Evolutionary conservation across 73 alveolate species (phyloP).

Genomic region (Loxodes magnus): DNA sequence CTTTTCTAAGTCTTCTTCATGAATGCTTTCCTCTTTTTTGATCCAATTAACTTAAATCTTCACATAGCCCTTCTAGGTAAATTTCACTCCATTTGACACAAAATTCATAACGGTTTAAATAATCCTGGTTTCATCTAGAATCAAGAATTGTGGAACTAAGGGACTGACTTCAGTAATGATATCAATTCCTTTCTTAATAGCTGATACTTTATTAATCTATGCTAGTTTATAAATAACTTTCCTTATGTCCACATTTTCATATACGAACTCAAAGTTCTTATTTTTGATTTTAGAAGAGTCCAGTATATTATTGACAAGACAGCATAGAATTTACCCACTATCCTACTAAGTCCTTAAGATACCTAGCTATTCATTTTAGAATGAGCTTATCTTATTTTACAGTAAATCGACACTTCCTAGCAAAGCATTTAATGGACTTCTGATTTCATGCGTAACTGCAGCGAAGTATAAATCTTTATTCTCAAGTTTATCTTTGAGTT

Average conservation of each 20-base stretch:
- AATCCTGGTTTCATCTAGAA: slow-evolving; percentile 16
- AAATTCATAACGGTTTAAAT: slow-evolving; percentile 31
- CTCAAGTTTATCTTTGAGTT: too few species aligned
- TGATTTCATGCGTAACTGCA: slow-evolving; percentile 40
- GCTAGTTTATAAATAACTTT: slow-evolving; percentile 1
- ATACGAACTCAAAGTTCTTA: slow-evolving; percentile 6
- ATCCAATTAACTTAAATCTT: slow-evolving; percentile 4
- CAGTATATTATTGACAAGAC: slow-evolving; percentile 28
- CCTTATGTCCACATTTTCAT: background rate
- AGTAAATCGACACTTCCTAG: slow-evolving; percentile 18
- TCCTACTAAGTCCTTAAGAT: slow-evolving; percentile 5
- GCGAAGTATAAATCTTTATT: too few species aligned
- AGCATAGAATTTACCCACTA: slow-evolving; percentile 22
- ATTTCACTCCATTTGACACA: slow-evolving; percentile 33
- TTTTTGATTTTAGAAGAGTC: slow-evolving; percentile 27
- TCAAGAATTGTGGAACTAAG: background rate
- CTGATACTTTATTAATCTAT: background rate
- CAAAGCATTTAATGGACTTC: slow-evolving; percentile 38
- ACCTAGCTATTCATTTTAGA: background rate
- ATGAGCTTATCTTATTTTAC: background rate
- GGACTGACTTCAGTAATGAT: slow-evolving; percentile 3
- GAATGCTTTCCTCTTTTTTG: background rate
- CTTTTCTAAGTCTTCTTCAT: background rate
- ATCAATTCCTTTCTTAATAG: slow-evolving; percentile 8
- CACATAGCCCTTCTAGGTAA: slow-evolving; percentile 26